These are phyloP conservation scores for Lepidopterella palustris DNA, from an alignment of 495 filamentous ascomycete genomes.

Conservation along the genomic window DNA sequence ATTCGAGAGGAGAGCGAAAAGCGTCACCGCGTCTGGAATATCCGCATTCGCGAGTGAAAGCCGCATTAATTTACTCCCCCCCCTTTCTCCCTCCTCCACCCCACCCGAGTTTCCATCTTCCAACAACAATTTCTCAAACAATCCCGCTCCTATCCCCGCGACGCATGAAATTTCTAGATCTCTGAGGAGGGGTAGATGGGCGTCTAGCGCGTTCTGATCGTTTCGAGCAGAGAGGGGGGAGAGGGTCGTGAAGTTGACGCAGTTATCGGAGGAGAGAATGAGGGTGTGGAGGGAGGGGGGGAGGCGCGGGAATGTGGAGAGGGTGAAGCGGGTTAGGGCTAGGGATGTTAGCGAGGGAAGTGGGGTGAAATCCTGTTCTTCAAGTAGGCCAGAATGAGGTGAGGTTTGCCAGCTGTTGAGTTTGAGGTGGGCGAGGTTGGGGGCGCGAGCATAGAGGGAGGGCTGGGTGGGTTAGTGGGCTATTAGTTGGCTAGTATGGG, in stretches of 20 bases:
- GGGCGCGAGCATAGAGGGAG: slow-evolving; percentile 1
- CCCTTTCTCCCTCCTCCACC: no score
- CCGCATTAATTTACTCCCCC: background rate
- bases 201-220: background rate
- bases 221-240: slow-evolving; percentile 1
- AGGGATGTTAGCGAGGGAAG: slow-evolving; percentile 2
- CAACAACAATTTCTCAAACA: background rate
- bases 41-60: background rate
- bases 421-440: slow-evolving; percentile 1
- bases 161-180: background rate
- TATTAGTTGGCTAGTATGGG: no score
- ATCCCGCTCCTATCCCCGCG: background rate
- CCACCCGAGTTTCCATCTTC: background rate
- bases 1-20: slow-evolving; percentile 1
- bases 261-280: background rate
- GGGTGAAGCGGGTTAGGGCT: background rate
- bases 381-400: background rate
- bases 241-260: background rate
- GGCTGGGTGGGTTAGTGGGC: background rate
- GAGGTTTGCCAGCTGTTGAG: slow-evolving; percentile 3
- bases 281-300: slow-evolving; percentile 4
- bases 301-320: slow-evolving; percentile 5
- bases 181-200: background rate
- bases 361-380: background rate
- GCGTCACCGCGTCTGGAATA: slow-evolving; percentile 11